Base-by-base conservation (phyloP, 2,329 filamentous ascomycete genomes). In the Sporothrix sp. region DNA sequence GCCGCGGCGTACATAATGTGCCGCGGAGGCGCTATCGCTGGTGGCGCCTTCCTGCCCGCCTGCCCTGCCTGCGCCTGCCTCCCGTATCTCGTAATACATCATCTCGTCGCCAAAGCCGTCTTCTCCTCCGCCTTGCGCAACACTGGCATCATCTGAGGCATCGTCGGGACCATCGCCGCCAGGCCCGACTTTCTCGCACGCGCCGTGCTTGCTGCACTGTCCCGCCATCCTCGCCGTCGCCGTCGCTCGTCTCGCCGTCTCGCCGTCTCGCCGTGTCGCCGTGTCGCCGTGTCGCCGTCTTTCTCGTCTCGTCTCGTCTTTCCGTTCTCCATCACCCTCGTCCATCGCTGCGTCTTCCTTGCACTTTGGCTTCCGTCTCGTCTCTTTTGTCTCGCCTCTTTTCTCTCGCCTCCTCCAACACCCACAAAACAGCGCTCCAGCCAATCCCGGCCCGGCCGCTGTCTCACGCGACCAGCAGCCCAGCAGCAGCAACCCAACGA, bases 361-460 rank as follows among this genome's bases (percentile, higher is more conserved):
- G 25, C 25, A 28, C 25, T 27, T 14, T n/a, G 8, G 16, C 16
- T 21, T 18, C 20, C 36, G 11, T 25, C 35, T 21, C 16, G 14
- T 39, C 36, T 8, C 1, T 13, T 43, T 2, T 16, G 25, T 28
- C 25, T 35, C 36, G 4, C 9, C 39, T 7, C 8, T 18, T 33
- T 13, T 21, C 23, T n/a, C 23, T 18, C 11, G 13, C 30, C 36
- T 20, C n/a, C 21, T 21, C 33, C 30, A 48, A 43, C 50, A 18
- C 48, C 48, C 43, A 21, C 48, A 37, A 43, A 33, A 48, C 36
- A 20, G 7, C 21, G 9, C 27, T 18, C 20, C 52, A 54, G 49
- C 57, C 57, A 57, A 58, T 58, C 55, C 44, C 21, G 18, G 46
- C 35, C 43, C 23, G 46, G 54, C 57, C 57, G 56, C 53, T 51